Evolutionary conservation across 108 stramenopile genomes (phyloP).

Genomic region (Skeletonema menzelii): DNA sequence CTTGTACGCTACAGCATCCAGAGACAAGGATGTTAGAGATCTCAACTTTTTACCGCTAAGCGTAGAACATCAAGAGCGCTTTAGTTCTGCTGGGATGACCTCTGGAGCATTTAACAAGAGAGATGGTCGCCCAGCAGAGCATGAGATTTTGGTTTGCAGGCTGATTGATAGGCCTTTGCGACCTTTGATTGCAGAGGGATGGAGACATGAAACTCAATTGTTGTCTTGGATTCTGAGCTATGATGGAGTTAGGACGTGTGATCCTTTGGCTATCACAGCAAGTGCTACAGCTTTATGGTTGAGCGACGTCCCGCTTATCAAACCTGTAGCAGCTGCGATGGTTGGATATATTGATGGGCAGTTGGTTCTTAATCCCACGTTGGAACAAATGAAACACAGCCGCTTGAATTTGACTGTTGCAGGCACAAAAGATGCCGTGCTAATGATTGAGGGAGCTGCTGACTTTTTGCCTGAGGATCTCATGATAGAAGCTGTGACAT

Average conservation of each 20-base stretch:
- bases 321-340: conserved; percentile 81
- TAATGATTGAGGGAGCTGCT: conserved; percentile 96
- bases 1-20: conserved; percentile 70
- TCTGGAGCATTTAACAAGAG: conserved; percentile 78
- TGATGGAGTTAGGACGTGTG: conserved; percentile 71
- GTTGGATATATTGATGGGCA: conserved; percentile 67
- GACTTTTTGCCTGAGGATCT: conserved; percentile 87
- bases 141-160: conserved; percentile 90
- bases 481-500: conserved; percentile 83
- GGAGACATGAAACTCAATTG: conserved; percentile 94
- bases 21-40: conserved; percentile 58
- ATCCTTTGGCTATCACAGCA: conserved; percentile 79
- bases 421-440: conserved; percentile 87
- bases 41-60: conserved; percentile 90
- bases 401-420: conserved; percentile 76
- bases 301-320: conserved; percentile 70
- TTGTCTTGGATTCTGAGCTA: conserved; percentile 90
- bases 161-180: conserved; percentile 95
- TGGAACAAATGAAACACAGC: conserved; percentile 68
- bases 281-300: conserved; percentile 72
- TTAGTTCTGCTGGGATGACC: conserved; percentile 85
- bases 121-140: conserved; percentile 88
- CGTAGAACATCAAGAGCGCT: conserved; percentile 94
- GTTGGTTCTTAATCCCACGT: conserved; percentile 75
- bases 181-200: conserved; percentile 88